Evolutionary conservation across 495 filamentous ascomycete genomes (phyloP).

Genomic region (Penicillium cosmopolitanum): DNA sequence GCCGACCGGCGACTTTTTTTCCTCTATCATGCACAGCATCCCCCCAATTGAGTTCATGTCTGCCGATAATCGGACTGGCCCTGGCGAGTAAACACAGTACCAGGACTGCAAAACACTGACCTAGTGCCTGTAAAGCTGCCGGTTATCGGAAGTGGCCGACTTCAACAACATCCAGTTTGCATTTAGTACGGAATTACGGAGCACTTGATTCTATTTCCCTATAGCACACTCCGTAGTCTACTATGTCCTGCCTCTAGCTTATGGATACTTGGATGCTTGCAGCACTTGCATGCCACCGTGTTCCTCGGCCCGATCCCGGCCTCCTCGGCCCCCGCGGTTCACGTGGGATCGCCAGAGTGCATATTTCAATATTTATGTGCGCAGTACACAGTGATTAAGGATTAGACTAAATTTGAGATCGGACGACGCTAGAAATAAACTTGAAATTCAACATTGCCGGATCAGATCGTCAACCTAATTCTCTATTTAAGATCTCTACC

Average conservation of each 20-base stretch:
- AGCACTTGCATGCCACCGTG: neutral
- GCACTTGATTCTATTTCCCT: too few relatives aligned
- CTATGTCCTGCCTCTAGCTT: too few relatives aligned
- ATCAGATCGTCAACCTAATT: too few relatives aligned
- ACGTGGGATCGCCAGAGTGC: neutral
- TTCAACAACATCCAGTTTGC: too few relatives aligned
- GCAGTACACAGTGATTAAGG: neutral
- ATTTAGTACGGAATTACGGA: too few relatives aligned
- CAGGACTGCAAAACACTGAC: too few relatives aligned
- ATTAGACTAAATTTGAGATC: neutral
- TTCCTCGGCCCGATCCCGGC: neutral
- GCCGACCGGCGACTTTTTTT: slow-evolving; percentile 1
- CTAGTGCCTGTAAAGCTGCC: neutral
- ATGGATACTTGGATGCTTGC: neutral
- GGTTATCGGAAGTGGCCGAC: too few relatives aligned
- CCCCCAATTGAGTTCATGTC: neutral
- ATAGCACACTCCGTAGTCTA: too few relatives aligned
- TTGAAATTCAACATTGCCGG: too few relatives aligned
- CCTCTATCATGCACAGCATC: neutral
- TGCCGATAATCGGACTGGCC: neutral
- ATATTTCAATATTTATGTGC: neutral
- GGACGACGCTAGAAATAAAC: neutral
- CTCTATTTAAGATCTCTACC: too few relatives aligned
- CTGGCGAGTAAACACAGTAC: neutral
- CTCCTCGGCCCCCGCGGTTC: slow-evolving; percentile 1